Conservation (phyloP, 78 protist genomes). For the Speleostelium caveatum region DNA sequence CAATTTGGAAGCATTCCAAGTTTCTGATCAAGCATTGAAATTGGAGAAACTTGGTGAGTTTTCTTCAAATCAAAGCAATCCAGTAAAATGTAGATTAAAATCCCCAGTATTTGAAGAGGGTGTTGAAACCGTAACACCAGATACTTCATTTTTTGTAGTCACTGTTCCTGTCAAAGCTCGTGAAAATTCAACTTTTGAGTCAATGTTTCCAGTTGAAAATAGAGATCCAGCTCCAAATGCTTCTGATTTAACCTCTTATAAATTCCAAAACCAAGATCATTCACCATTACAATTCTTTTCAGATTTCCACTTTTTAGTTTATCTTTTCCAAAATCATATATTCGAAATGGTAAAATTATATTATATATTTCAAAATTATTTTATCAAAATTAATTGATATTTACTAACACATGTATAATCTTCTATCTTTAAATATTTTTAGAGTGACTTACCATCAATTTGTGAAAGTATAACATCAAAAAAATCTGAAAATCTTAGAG, state of each 20-base stretch:
- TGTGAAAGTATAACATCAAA: slow-evolving; percentile 43
- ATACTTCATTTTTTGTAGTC: slow-evolving; percentile 56
- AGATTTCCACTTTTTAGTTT: slow-evolving; percentile 66
- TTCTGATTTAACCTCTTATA: slow-evolving; percentile 46
- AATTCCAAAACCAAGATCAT: slow-evolving; percentile 40
- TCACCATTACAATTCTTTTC: slow-evolving; percentile 53
- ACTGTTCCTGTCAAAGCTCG: slow-evolving; percentile 71
- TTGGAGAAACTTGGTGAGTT: slow-evolving; percentile 47
- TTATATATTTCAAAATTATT: no score
- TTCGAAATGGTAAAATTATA: slow-evolving; percentile 4
- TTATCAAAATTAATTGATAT: background rate
- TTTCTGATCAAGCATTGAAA: slow-evolving; percentile 63
- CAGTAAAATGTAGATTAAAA: slow-evolving; percentile 58
- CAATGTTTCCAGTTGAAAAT: slow-evolving; percentile 40
- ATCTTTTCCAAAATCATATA: slow-evolving; percentile 7
- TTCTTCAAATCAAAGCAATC: slow-evolving; percentile 28
- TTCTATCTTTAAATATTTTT: no score
- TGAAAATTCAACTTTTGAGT: slow-evolving; percentile 27
- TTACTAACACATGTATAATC: background rate
- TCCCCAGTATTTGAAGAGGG: slow-evolving; percentile 69
- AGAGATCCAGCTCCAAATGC: slow-evolving; percentile 17
- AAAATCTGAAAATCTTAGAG: slow-evolving; percentile 1
- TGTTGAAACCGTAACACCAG: slow-evolving; percentile 42
- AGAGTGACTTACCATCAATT: slow-evolving; percentile 48
- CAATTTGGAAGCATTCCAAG: slow-evolving; percentile 75